Conservation (phyloP, 192 early-diverging fungal species). For the Linnemannia elongata region DNA sequence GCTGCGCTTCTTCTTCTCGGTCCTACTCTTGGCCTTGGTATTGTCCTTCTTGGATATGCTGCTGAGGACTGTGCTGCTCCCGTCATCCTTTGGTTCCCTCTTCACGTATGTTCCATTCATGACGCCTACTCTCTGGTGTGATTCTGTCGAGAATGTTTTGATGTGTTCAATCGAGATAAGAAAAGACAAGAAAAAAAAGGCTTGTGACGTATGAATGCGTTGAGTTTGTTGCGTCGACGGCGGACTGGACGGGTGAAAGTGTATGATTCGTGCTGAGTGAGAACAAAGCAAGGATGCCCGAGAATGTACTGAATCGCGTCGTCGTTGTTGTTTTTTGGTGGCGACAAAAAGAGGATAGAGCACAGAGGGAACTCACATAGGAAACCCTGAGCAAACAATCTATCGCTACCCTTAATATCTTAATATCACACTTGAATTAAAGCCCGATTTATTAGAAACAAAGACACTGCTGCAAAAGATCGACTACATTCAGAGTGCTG, state of each 20-base stretch:
- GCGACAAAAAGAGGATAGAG: neutral
- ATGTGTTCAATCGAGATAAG: no score
- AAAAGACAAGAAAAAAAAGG: no score
- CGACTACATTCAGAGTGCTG: slow-evolving; percentile 68
- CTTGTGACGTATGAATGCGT: no score
- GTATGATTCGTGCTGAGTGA: neutral
- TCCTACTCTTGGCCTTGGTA: neutral
- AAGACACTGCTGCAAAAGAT: neutral
- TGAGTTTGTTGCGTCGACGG: no score
- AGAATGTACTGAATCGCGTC: neutral
- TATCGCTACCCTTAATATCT: neutral
- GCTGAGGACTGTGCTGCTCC: neutral
- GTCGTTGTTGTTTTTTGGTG: neutral
- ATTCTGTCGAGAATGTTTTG: neutral
- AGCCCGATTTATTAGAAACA: no score
- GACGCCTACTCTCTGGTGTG: neutral
- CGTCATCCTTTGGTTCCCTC: neutral
- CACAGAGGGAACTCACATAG: neutral
- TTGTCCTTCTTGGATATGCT: neutral
- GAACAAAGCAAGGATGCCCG: neutral
- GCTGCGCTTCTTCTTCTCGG: neutral
- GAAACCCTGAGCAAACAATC: neutral
- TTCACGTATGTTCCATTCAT: slow-evolving; percentile 14
- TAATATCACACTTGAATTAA: neutral
- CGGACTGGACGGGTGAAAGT: neutral